Evolutionary conservation across 495 filamentous ascomycete species (phyloP).

Genomic region (Penicillium coffeae): DNA sequence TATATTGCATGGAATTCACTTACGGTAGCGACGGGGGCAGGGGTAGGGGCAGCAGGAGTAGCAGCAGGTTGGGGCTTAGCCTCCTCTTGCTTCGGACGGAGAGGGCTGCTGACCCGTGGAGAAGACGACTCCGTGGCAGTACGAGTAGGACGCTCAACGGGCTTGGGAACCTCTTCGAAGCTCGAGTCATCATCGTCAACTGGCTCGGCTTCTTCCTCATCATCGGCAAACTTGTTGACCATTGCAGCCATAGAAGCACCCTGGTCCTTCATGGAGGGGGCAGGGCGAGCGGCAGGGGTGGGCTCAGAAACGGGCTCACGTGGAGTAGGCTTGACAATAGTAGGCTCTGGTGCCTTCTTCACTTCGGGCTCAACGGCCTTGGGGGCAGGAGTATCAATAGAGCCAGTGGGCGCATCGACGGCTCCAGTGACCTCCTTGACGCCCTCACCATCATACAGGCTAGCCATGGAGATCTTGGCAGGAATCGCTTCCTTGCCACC

Average conservation of each 20-base stretch:
- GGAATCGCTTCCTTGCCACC: slow-evolving; percentile 77
- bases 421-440: slow-evolving; percentile 66
- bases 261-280: slow-evolving; percentile 73
- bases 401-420: slow-evolving; percentile 59
- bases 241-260: slow-evolving; percentile 77
- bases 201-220: slow-evolving; percentile 55
- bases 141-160: slow-evolving; percentile 45
- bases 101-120: slow-evolving; percentile 32
- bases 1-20: background rate
- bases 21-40: background rate
- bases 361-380: slow-evolving; percentile 45
- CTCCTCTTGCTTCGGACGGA: slow-evolving; percentile 34
- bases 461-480: slow-evolving; percentile 88
- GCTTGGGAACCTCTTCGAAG: slow-evolving; percentile 79
- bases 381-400: slow-evolving; percentile 37
- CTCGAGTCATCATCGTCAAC: slow-evolving; percentile 66
- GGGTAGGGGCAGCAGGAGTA: slow-evolving; percentile 4
- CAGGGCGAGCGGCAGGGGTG: slow-evolving; percentile 45
- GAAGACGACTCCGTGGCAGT: slow-evolving; percentile 24
- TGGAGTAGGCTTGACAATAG: slow-evolving; percentile 34
- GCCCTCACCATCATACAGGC: slow-evolving; percentile 78
- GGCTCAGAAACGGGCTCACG: slow-evolving; percentile 31
- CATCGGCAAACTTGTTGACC: slow-evolving; percentile 80
- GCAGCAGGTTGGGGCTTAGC: slow-evolving; percentile 8
- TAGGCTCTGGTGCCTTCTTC: slow-evolving; percentile 50